phyloP scores from a whole-genome alignment of 192 early-diverging fungal genomes.

The Kickxella alabastrina region DNA sequence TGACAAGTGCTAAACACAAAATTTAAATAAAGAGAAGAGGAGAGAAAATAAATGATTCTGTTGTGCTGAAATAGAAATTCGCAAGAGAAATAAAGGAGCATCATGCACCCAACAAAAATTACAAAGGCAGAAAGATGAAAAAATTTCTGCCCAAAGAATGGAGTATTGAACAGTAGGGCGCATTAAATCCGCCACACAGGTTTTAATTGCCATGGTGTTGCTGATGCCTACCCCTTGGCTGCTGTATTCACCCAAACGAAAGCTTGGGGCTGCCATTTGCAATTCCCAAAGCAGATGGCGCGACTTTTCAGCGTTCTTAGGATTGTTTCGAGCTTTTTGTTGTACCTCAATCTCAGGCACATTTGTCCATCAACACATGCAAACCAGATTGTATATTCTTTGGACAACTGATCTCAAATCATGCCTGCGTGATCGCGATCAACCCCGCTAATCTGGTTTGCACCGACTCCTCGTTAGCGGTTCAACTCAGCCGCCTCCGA shows the following conservation, averaged over 20 bases:
- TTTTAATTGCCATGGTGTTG: background rate
- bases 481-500: too few species aligned
- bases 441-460: too few species aligned
- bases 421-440: too few species aligned
- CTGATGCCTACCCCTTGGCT: background rate
- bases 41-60: background rate
- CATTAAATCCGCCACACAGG: background rate
- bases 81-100: background rate
- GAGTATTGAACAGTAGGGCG: background rate
- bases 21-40: background rate
- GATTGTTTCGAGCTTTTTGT: too few species aligned
- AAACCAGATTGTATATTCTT: too few species aligned
- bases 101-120: background rate
- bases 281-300: too few species aligned
- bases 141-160: background rate
- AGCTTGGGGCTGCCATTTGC: too few species aligned
- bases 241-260: background rate
- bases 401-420: too few species aligned
- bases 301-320: too few species aligned
- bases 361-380: too few species aligned
- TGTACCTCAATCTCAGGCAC: too few species aligned
- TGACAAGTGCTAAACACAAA: background rate
- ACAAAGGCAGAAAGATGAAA: background rate
- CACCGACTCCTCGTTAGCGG: too few species aligned
- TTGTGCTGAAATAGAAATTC: background rate